Conservation (phyloP, 129 eudicot species). For the Erigeron canadensis region DNA sequence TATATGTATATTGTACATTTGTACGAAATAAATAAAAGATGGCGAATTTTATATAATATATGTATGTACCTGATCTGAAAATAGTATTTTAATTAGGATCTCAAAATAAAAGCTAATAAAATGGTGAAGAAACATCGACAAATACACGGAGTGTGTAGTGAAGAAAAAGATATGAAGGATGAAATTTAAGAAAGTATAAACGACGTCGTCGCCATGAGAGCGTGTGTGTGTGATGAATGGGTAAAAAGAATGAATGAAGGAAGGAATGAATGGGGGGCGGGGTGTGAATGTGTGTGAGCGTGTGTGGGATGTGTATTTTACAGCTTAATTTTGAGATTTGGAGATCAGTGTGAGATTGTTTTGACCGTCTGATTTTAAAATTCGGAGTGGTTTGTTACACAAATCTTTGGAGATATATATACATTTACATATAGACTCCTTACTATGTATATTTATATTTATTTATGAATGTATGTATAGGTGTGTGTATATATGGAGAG, state of each 20-base stretch:
- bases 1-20: too few relatives aligned
- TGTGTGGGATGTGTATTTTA: conserved; percentile 26
- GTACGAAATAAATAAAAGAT: background rate
- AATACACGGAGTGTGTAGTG: background rate
- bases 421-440: too few relatives aligned
- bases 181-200: background rate
- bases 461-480: too few relatives aligned
- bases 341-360: conserved; percentile 3
- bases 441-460: too few relatives aligned
- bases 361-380: conserved; percentile 40
- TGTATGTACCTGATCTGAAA: conserved; percentile 42
- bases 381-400: conserved; percentile 31
- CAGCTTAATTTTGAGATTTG: conserved; percentile 33
- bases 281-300: conserved; percentile 10
- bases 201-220: conserved; percentile 27
- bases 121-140: background rate
- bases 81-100: conserved; percentile 36
- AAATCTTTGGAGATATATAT: too few relatives aligned
- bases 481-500: too few relatives aligned
- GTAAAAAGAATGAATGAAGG: conserved; percentile 3
- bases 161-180: background rate
- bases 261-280: conserved; percentile 1
- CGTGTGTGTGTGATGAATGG: conserved; percentile 7
- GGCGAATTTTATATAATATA: conserved; percentile 14
- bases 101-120: conserved; percentile 19